Evolutionary conservation across 169 alveolate genomes (phyloP), one percentile per base, ranked within the genome.

Genomic region (Prorocentrum cordatum): DNA sequence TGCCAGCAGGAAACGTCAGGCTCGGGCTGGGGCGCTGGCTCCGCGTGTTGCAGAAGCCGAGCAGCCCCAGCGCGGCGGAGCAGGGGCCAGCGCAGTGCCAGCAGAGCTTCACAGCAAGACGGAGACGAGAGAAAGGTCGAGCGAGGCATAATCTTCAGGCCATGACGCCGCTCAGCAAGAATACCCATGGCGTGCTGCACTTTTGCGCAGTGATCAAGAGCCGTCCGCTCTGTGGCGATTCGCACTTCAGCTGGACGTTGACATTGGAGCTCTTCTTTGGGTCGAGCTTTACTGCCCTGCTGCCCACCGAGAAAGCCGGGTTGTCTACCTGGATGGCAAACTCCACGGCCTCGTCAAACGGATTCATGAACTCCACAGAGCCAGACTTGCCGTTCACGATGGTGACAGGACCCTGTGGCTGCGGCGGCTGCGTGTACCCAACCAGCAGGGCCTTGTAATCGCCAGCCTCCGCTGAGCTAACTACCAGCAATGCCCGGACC

Each of bases 361-460:
- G 87, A 26, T 77, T 77, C 87, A 58, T 72, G 32, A 77, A 77
- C 66, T 82, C 79, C 80, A 62, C 79, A 26, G 39, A 39, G 70
- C 54, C 42, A 12, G 90, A 68, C 29, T 82, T 62, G 39, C 79
- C 50, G 22, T 91, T 91, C 18, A 92, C 92, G 32, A 62, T 35
- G 42, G 35, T 71, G 45, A 91, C 61, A 0, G 94, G 94, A 1
- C 94, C 94, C 58, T 92, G 93, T 0, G 94, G 84, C 66, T 92
- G 93, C 9, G 94, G 94, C 12, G 94, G 89, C 54, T 83, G 92
- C 16, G 92, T 77, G 27, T 83, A 92, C 50, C 94, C 94, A 24
- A 86, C 92, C 50, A 92, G 86, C 38, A 87, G 64, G 33, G 93
- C 93, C 80, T 80, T 89, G 87, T 92, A 91, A 71, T 89, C 94